Evolutionary conservation across 2,329 filamentous ascomycete genomes (phyloP).

Genomic region (Microsporum canis): DNA sequence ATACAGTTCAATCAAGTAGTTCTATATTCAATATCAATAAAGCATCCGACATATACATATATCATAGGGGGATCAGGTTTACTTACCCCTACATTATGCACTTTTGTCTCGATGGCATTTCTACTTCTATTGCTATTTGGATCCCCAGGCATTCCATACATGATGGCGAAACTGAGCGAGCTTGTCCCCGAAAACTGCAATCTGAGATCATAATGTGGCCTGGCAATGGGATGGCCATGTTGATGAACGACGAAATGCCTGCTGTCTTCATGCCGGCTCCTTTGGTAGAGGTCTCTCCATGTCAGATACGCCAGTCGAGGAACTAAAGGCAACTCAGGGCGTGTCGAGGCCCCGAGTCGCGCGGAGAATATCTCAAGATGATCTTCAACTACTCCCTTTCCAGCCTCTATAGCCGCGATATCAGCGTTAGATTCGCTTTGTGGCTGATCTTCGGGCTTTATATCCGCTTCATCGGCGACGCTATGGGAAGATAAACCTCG

Average conservation of each 20-base stretch:
- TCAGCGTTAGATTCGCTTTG: constrained; percentile 1
- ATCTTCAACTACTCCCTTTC: constrained; percentile 36
- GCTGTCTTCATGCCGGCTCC: constrained; percentile 37
- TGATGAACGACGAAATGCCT: constrained; percentile 60
- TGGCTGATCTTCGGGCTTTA: neutral
- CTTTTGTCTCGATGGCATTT: constrained; percentile 51
- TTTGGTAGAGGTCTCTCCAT: constrained; percentile 38
- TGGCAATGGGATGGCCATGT: constrained; percentile 60
- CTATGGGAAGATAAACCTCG: neutral
- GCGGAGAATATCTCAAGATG: constrained; percentile 40
- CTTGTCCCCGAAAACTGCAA: constrained; percentile 58
- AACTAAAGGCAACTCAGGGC: constrained; percentile 12
- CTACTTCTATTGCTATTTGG: constrained; percentile 46
- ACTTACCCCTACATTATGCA: constrained; percentile 49
- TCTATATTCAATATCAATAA: constrained; percentile 29
- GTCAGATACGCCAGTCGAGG: constrained; percentile 32
- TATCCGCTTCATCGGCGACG: neutral
- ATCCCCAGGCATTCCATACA: constrained; percentile 52
- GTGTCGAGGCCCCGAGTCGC: constrained; percentile 27
- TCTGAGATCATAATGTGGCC: constrained; percentile 57
- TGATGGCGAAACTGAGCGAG: constrained; percentile 53
- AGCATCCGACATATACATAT: neutral
- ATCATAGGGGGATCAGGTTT: neutral
- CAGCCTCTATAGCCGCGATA: constrained; percentile 43
- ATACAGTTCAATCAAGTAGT: constrained; percentile 50